Base-by-base conservation (phyloP, 768 basidiomycete genomes). In the Agrocybe chaxingu region DNA sequence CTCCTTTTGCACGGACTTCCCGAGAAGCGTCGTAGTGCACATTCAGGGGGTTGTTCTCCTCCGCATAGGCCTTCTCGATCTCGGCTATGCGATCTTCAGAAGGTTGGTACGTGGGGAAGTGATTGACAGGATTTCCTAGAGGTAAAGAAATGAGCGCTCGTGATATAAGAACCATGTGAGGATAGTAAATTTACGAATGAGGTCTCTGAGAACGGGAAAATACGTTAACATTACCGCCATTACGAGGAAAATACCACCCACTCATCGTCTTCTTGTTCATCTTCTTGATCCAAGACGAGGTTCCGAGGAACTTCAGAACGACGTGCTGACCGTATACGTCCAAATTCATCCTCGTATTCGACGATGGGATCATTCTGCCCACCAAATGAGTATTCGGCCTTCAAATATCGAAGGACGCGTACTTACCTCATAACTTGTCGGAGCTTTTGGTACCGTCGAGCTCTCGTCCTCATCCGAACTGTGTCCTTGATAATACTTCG, bases 51-150 rank as follows among this genome's bases (percentile, higher is more conserved):
- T 85, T 87, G 55, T 85, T 79, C 33, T 80, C 75, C 55, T 94
- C 90, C 2, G 84, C 78, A 36, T 81, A 72, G 11, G 82, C 79
- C 49, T 84, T 84, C 49, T 79, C 81, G 47, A 94, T 86, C 50
- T 85, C 83, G 3, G 87, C 85, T 41, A 89, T 68, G 7, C 86
- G 81, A 52, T 95, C 94, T 1, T 79, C 81, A 8, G 91, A 84
- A 4, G 89, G 94, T 58, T 88, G 83, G 60, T 92, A 98, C 0
- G 87, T 82, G 0, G 95, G 95, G 69, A 94, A 98, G 65, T 90
- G 83, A 56, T 85, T 81, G 29, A 84, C 79, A 10, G 92, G 90
- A 61, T 92, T 90, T 43, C 82, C 92, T 93, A 55, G 33, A 57
- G 47, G 32, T 24, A 24, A 19, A 4, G 42, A 30, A 51, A 34